Base-by-base conservation (phyloP, 2,329 filamentous ascomycete species). In the Ceratocystis cacaofunesta region DNA sequence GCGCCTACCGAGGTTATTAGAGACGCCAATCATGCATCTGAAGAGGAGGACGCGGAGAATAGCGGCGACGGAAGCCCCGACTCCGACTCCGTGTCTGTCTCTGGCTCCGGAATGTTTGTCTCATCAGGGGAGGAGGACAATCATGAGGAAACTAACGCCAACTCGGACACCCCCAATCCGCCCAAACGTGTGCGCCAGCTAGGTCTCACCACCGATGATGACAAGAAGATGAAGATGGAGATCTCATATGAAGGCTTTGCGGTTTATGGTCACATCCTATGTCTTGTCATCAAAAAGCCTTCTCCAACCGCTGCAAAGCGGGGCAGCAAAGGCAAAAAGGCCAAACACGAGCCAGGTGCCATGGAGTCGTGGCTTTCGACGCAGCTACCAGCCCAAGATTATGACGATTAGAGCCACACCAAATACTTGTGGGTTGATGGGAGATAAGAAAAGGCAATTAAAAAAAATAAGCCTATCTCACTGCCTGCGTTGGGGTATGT, bases 161-260 rank as follows among this genome's bases (percentile, higher is more conserved):
- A 68, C 72, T 74, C 68, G 68, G 41, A 19, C 5, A 52, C 19
- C 10, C 12, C 57, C 46, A 60, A 68, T 50, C 25, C 78, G 30
- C 70, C 75, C 41, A 82, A 82, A 73, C 77, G 78, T 65, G 75
- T 73, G 44, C 73, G 73, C 71, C 77, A 76, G 46, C 72, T 70
- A 58, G 72, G 70, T 43, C 67, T 68, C 41, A 70, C 65, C 43
- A 75, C 72, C 19, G 85, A 88, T 66, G 88, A 95, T 72, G 95
- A 96, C 77, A 96, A 99, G 78, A 97, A 96, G 74, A 77, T 95
- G 70, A 84, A 82, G 22, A 83, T 96, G 78, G 86, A 88, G 68
- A 94, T 92, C 30, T 86, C 85, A 15, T 99, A 97, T 75, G 91
- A 97, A 71, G 92, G 94, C 7, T 97, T 97, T 76, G 89, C 88